Conservation (phyloP, 805 yeast genomes). For the Nematodospora valgi region DNA sequence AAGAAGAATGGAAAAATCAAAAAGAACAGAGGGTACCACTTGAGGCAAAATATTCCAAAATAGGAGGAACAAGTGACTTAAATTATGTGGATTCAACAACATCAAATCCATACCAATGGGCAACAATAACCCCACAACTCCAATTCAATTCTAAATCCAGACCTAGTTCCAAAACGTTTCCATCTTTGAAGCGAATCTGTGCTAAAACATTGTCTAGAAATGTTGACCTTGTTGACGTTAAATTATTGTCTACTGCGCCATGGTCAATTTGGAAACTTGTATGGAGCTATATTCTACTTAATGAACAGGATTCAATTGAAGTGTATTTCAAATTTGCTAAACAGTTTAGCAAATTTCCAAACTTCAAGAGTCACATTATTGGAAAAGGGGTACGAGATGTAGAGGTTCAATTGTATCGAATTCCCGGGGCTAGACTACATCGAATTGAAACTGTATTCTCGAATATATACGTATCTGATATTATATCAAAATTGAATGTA, state of each 20-base stretch:
- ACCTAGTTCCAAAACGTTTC: slow-evolving; percentile 12
- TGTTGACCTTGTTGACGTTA: slow-evolving; percentile 17
- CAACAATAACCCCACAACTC: slow-evolving; percentile 11
- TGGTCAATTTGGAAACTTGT: slow-evolving; percentile 28
- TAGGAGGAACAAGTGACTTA: neutral
- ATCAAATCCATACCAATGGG: slow-evolving; percentile 15
- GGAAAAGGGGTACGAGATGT: no score
- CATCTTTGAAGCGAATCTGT: slow-evolving; percentile 21
- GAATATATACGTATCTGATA: slow-evolving; percentile 23
- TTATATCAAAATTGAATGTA: slow-evolving; percentile 16
- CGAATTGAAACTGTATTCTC: slow-evolving; percentile 34
- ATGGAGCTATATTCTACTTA: slow-evolving; percentile 26
- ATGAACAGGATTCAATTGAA: slow-evolving; percentile 27
- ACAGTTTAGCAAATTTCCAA: slow-evolving; percentile 13
- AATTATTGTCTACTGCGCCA: slow-evolving; percentile 21
- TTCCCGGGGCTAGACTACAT: slow-evolving; percentile 19
- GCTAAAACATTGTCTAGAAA: slow-evolving; percentile 27
- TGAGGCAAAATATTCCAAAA: no score
- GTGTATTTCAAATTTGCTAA: slow-evolving; percentile 26
- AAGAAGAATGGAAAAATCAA: no score
- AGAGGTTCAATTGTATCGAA: slow-evolving; percentile 7
- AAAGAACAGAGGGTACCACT: no score
- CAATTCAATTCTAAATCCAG: neutral
- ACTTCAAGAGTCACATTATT: slow-evolving; percentile 17
- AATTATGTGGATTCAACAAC: slow-evolving; percentile 10